A percentile compares a stretch with the other conserved stretches of the same genome.
Evolutionary conservation across 176 grass and related monocot species (phyloP).

Genomic region (Avena eriantha): DNA sequence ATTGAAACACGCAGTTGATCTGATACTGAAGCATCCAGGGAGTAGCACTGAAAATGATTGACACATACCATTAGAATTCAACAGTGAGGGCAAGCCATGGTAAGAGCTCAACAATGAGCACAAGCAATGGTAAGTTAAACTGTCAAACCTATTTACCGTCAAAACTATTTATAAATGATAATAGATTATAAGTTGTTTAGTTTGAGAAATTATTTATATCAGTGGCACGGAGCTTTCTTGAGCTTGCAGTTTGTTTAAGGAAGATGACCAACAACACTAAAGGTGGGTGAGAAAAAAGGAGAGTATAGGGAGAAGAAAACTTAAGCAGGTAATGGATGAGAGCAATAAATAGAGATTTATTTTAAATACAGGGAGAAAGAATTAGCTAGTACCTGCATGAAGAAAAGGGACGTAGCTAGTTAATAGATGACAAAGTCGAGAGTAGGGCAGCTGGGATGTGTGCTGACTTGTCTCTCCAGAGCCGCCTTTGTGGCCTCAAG

Average conservation of each 20-base stretch:
- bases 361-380: not conserved
- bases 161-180: not conserved
- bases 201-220: not conserved
- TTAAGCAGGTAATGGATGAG: not conserved
- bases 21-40: not conserved
- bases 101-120: not conserved
- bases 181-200: not conserved
- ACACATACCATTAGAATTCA: not conserved
- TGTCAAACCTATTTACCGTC: not conserved
- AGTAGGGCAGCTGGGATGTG: not conserved
- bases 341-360: not conserved
- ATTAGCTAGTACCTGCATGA: not conserved
- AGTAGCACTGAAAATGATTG: not conserved
- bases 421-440: not conserved
- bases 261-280: not conserved
- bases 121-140: not conserved
- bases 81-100: not conserved
- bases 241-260: too few relatives aligned
- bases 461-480: not conserved
- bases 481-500: not conserved
- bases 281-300: not conserved
- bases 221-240: too few relatives aligned
- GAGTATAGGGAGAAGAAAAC: not conserved
- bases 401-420: not conserved
- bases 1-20: not conserved